A percentile compares a stretch with the other conserved stretches of the same genome.
Evolutionary conservation across 441 rosid species (phyloP).

Genomic region (Rhodomyrtus psidioides): DNA sequence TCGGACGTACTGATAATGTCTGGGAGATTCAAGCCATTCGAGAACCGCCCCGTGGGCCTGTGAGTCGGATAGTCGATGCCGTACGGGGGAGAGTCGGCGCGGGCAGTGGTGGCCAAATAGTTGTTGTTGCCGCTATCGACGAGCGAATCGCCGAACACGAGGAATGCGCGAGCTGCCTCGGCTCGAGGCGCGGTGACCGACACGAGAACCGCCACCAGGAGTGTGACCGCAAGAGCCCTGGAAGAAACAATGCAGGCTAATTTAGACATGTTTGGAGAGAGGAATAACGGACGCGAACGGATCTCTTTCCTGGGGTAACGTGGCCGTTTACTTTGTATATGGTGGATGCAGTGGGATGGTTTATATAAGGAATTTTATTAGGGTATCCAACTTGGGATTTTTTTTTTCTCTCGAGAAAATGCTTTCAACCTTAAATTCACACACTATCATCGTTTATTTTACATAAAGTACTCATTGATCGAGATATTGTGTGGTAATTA

Average conservation of each 20-base stretch:
- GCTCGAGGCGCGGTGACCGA: background rate
- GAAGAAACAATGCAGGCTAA: background rate
- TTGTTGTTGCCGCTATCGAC: conserved; percentile 6
- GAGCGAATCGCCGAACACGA: conserved; percentile 3
- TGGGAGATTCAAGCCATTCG: conserved; percentile 2
- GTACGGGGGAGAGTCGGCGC: background rate
- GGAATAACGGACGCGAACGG: background rate
- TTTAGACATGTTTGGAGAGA: background rate
- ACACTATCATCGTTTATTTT: too few relatives aligned
- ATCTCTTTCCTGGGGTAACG: background rate
- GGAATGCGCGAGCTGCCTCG: background rate
- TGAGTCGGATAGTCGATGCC: conserved; percentile 6
- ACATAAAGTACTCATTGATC: too few relatives aligned
- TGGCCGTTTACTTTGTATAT: background rate
- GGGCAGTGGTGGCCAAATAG: conserved; percentile 2
- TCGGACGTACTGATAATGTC: background rate
- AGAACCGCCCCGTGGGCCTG: conserved; percentile 1
- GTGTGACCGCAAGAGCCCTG: conserved; percentile 14
- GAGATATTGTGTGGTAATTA: too few relatives aligned
- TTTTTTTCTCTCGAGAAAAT: background rate
- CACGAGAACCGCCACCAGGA: background rate
- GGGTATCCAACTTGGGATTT: background rate
- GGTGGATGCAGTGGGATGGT: background rate
- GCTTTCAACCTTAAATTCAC: too few relatives aligned
- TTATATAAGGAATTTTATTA: background rate